These are phyloP conservation scores for Fragilariopsis cylindrus DNA, from an alignment of 108 stramenopile species.

Conservation along the genomic window DNA sequence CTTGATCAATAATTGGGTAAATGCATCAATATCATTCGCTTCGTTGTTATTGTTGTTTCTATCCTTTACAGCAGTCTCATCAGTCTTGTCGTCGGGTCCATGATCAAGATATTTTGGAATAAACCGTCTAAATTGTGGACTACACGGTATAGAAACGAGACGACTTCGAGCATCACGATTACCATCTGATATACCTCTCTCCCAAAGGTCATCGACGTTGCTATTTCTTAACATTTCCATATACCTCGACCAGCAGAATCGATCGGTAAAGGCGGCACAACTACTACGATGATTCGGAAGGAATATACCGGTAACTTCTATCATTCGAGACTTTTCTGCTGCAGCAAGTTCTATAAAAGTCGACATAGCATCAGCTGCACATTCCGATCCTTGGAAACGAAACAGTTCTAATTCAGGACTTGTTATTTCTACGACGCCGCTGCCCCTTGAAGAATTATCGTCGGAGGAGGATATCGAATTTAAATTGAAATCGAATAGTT, in stretches of 20 bases:
- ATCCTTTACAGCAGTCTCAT: not conserved
- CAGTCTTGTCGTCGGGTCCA: conserved; percentile 9
- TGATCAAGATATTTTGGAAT: conserved; percentile 88
- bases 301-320: conserved; percentile 57
- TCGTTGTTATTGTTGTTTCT: not conserved
- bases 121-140: conserved; percentile 77
- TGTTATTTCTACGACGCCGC: not conserved
- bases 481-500: conserved; percentile 68
- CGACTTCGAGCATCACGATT: conserved; percentile 79
- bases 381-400: conserved; percentile 35
- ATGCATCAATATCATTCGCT: conserved; percentile 33
- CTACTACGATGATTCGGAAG: conserved; percentile 65
- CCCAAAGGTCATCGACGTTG: conserved; percentile 62
- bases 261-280: conserved; percentile 56
- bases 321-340: conserved; percentile 58
- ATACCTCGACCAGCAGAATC: conserved; percentile 77
- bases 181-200: conserved; percentile 74
- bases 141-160: conserved; percentile 68
- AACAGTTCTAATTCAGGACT: conserved; percentile 3
- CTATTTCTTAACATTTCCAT: conserved; percentile 47
- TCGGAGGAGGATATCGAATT: conserved; percentile 9
- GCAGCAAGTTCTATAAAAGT: conserved; percentile 81
- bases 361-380: conserved; percentile 81
- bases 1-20: conserved; percentile 54
- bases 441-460: not conserved